phyloP scores from a whole-genome alignment of 345 rosid species.

The Brassica nigra region DNA sequence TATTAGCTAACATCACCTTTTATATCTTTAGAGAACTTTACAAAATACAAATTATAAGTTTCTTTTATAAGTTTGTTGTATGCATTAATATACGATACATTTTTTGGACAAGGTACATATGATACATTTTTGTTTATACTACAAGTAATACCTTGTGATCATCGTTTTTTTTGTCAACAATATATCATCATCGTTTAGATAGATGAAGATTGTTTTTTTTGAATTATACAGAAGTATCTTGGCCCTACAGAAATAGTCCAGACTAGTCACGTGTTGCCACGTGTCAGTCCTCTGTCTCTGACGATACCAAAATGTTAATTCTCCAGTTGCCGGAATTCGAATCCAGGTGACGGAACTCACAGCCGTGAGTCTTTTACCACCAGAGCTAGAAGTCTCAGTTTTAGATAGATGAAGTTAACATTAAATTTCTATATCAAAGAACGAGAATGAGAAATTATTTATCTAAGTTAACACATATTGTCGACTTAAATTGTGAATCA shows the following conservation, averaged over 20 bases:
- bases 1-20: constrained; percentile 4
- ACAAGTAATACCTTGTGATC: background rate
- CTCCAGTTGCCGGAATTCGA: too few relatives aligned
- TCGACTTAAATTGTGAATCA: background rate
- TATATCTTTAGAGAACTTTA: background rate
- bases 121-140: background rate
- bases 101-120: too few relatives aligned
- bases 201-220: background rate
- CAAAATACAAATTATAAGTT: background rate
- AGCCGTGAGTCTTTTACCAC: too few relatives aligned
- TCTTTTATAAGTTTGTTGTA: background rate
- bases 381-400: too few relatives aligned
- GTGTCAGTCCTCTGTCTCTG: too few relatives aligned
- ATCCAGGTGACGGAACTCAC: too few relatives aligned
- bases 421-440: background rate
- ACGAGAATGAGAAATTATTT: background rate
- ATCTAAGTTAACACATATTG: background rate
- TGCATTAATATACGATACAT: background rate
- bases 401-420: background rate
- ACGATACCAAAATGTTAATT: too few relatives aligned
- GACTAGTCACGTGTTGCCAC: too few relatives aligned
- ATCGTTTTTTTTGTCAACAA: too few relatives aligned
- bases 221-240: too few relatives aligned
- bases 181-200: background rate
- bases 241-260: too few relatives aligned